Evolutionary conservation across 208 protist species (phyloP), one percentile per base, ranked within the genome.

Genomic region (Naegleria lovaniensis): DNA sequence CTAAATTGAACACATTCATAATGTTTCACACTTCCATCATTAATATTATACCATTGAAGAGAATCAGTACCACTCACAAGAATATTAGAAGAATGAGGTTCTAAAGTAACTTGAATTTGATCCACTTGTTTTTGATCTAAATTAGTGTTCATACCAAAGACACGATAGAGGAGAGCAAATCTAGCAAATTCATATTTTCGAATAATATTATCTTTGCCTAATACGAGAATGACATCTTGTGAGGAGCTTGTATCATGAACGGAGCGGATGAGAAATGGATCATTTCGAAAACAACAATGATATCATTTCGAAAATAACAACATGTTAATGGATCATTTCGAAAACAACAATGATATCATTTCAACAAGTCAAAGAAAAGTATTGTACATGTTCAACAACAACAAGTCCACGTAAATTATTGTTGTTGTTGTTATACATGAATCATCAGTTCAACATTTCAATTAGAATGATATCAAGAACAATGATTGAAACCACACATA

Each of bases 1-100:
- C 55, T 67, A 79, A 79, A 79, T 79, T 79, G 67, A 79, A 79
- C n/a, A 79, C 6, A 79, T 79, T 79, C 67, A 36, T 36, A 36
- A 79, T 79, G 67, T 79, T 79, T 79, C 13, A 79, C 25, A 79
- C 25, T 79, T 36, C 6, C 13, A 79, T 79, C 67, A 79, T 79
- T 79, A 29, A 36, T 79, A 79, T 79, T 79, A 29, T 36, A 36
- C 67, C 67, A 79, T 36, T 36, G 16, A 36, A 79, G n/a, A 36
- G 67, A 36, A 36, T 79, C n/a, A 36, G 67, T 36, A 79, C 67
- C 67, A 79, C 6, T 79, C 16, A 79, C 25, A 36, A 79, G n/a
- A 7, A 79, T 36, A 36, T 79, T 36, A 36, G 13, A 13, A 36
- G 25, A 36, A 79, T 79, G 19, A 36, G 67, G 67, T 79, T 79